Base-by-base conservation (phyloP, 768 basidiomycete species). In the Kwoniella bestiolae region DNA sequence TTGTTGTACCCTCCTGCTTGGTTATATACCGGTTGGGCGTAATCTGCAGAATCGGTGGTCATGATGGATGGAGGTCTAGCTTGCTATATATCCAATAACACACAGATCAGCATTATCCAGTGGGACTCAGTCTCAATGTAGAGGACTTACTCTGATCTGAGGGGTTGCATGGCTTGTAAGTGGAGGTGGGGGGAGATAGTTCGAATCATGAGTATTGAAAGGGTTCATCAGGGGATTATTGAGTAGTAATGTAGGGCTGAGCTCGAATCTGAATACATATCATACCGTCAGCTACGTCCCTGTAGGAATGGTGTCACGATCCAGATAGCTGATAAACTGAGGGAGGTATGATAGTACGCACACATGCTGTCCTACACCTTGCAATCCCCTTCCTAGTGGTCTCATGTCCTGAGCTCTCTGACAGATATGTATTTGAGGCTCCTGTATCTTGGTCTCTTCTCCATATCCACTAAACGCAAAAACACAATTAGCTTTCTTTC, bases 371-470 rank as follows among this genome's bases (percentile, higher is more conserved):
- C 74, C 76, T 44, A 77, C 69, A 2, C 80, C 74, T 51, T 77
- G 66, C 1, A 83, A 72, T 7, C 71, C 41, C 52, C 44, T 59
- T 21, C 63, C 71, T 3, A 60, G 59, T 35, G 84, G 83, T 1
- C 81, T 75, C 1, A 29, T 29, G 16, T 79, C 70, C n/a, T 74
- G 75, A 9, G 86, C 84, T 49, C 88, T 88, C 89, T 92, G 92
- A 28, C 93, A 91, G 6, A 88, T 91, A 68, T 95, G 93, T 16
- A 95, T 89, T 32, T 89, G 87, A 2, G 91, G 87, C 68, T 94
- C 92, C 72, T 90, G 90, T 34, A 84, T 83, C 77, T 88, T 86
- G 3, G 84, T 80, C 60, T 81, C 84, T 70, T 82, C 84, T 73
- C 73, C 80, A 68, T 83, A 84, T 2, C 85, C 85, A 11, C 73